Evolutionary conservation across 306 rosid genomes (phyloP).

Genomic region (Heteromeles arbutifolia): DNA sequence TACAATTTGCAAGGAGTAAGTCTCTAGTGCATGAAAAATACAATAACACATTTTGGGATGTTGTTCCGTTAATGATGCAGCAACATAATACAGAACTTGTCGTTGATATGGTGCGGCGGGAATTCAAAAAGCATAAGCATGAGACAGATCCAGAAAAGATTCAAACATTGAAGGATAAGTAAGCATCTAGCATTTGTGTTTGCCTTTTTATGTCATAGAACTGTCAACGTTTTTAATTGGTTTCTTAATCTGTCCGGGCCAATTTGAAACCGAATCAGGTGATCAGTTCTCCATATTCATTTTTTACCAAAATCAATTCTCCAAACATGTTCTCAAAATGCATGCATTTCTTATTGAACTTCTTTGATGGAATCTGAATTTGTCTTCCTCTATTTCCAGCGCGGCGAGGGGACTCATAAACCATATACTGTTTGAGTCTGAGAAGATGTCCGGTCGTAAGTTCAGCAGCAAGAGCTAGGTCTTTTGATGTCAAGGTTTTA

Average conservation of each 20-base stretch:
- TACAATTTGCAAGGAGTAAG: background rate
- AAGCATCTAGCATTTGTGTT: constrained; percentile 20
- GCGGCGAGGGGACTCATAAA: constrained; percentile 95
- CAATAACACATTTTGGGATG: background rate
- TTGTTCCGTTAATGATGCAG: constrained; percentile 31
- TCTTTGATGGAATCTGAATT: background rate
- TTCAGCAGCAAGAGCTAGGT: constrained; percentile 32
- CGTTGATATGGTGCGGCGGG: constrained; percentile 73
- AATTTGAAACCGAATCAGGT: background rate
- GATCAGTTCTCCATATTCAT: background rate
- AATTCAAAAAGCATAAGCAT: constrained; percentile 61
- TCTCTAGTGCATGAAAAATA: no score
- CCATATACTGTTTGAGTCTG: constrained; percentile 71
- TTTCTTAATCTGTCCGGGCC: background rate
- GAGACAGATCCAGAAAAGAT: constrained; percentile 88
- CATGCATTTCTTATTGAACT: constrained; percentile 8
- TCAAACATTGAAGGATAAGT: constrained; percentile 85
- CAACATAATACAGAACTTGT: constrained; percentile 69
- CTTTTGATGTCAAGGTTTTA: constrained; percentile 28
- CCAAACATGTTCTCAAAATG: no score
- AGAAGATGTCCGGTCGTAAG: constrained; percentile 69
- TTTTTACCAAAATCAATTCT: no score
- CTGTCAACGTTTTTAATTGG: background rate
- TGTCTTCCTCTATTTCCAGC: constrained; percentile 32
- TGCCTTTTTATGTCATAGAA: background rate